Base-by-base conservation (phyloP, 2,329 filamentous ascomycete species). In the Xylariaceae sp. region DNA sequence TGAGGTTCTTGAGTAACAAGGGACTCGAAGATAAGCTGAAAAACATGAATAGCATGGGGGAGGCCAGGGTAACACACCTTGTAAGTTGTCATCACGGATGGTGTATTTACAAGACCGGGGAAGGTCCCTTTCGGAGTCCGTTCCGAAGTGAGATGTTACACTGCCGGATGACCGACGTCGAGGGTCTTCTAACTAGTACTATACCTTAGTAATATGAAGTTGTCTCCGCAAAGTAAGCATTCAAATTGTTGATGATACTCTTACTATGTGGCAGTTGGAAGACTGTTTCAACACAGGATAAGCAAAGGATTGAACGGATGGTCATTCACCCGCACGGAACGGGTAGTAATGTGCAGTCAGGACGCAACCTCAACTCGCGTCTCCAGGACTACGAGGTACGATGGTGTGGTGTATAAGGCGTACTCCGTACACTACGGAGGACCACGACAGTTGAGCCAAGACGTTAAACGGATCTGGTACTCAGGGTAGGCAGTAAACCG, bases 121-220 rank as follows among this genome's bases (percentile, higher is more conserved):
- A 30, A 30, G 23, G 2, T 30, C 39, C 34, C 51, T 51, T 56
- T 63, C 58, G 61, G 58, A 61, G 58, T 56, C 56, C 58, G 58
- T 56, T 59, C 61, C 58, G 58, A 48, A 30, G 48, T 18, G 53
- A 42, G 34, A 18, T 15, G 58, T 58, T 61, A 58, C 58, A 58
- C 58, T 45, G 47, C 53, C 47, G 51, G 52, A 42, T 61, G 47
- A 37, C 56, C 45, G 53, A 50, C 37, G 23, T 52, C 23, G 18
- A 35, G 47, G 8, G 11, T 42, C 37, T 42, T 3, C 37, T 42
- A 9, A 9, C 9, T 42, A 42, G 37, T 42, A 42, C 2, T 42
- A 42, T 42, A 42, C 11, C 13, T 47, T 15, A 47, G 7, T 15
- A 47, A 47, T 47, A 47, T 17, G 44, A 18, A 15, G 3, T n/a